Evolutionary conservation across 129 eudicot genomes (phyloP).

Genomic region (Artemisia annua): DNA sequence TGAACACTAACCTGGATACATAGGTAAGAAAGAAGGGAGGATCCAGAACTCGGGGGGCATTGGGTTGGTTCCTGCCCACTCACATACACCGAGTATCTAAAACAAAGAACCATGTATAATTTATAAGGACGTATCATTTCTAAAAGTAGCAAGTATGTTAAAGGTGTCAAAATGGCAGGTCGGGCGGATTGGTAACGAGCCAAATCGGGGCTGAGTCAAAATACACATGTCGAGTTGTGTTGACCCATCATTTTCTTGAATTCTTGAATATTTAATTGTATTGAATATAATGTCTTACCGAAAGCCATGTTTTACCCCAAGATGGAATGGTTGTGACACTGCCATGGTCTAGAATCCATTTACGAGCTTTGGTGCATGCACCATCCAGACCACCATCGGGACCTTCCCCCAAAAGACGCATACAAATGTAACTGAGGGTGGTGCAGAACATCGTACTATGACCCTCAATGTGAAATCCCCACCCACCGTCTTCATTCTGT

Average conservation of each 20-base stretch:
- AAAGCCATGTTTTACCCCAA: slow-evolving; percentile 55
- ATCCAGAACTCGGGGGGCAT: slow-evolving; percentile 50
- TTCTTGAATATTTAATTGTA: neutral
- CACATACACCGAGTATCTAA: slow-evolving; percentile 45
- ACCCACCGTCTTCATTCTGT: slow-evolving; percentile 48
- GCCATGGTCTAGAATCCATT: slow-evolving; percentile 58
- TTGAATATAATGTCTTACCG: slow-evolving; percentile 25
- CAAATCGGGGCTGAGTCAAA: neutral
- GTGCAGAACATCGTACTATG: slow-evolving; percentile 48
- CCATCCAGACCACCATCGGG: slow-evolving; percentile 42
- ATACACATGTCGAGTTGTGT: too few relatives aligned
- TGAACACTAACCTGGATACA: slow-evolving; percentile 41
- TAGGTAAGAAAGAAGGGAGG: slow-evolving; percentile 48
- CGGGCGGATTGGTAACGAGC: neutral
- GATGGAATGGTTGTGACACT: slow-evolving; percentile 47
- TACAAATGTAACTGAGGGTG: slow-evolving; percentile 44
- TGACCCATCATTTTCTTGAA: too few relatives aligned
- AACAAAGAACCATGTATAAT: slow-evolving; percentile 6
- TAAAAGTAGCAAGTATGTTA: neutral
- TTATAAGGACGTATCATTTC: neutral
- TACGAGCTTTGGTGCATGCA: slow-evolving; percentile 47
- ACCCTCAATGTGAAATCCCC: slow-evolving; percentile 47
- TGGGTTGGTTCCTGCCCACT: slow-evolving; percentile 48
- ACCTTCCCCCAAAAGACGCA: slow-evolving; percentile 52
- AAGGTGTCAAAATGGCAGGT: neutral